Base-by-base conservation (phyloP, 208 protist species). In the Trypanosoma avium region DNA sequence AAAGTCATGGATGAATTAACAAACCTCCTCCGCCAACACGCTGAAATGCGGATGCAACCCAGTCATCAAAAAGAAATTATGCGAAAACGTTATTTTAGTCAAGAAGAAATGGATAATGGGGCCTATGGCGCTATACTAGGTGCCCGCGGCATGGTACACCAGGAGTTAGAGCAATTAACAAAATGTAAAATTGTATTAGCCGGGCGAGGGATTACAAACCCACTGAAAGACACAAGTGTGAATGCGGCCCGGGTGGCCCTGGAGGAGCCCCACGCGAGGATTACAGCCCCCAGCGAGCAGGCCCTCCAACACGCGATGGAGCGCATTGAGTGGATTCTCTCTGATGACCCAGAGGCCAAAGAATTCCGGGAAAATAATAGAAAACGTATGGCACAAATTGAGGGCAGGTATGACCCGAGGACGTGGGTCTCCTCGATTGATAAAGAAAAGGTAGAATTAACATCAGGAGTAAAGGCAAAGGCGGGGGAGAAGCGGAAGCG, bases 281-380 rank as follows among this genome's bases (percentile, higher is more conserved):
- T 97, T 59, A 96, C 86, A 3, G 93, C 90, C 13, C 79, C 85
- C 8, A 91, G 70, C 42, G 93, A 97, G 58, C 75, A 84, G 53
- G 90, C 93, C 45, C 72, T 97, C 50, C 86, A 96, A 53, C 82
- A 74, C 38, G 88, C 86, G 17, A 82, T 88, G 19, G 85, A 96
- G 72, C 77, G 80, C 54, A 92, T 97, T 61, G 90, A 97, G 79
- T 96, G 89, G 85, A 96, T 97, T 67, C 57, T 97, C 6, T 95
- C 88, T 26, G 90, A 97, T 54, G 86, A 93, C 46, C 86, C 86
- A 5, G 90, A 95, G 67, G 90, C 93, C 0, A 75, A 86, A 9
- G 85, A 91, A 19, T 96, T 95, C 61, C 77, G 93, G 2, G 90
- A 97, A 58, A 86, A 92, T 43, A 97, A 97, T 70, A 77, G 90